These are phyloP conservation scores for Chalciporus sphaerocephalus DNA, from an alignment of 768 basidiomycete species.

Conservation along the genomic window DNA sequence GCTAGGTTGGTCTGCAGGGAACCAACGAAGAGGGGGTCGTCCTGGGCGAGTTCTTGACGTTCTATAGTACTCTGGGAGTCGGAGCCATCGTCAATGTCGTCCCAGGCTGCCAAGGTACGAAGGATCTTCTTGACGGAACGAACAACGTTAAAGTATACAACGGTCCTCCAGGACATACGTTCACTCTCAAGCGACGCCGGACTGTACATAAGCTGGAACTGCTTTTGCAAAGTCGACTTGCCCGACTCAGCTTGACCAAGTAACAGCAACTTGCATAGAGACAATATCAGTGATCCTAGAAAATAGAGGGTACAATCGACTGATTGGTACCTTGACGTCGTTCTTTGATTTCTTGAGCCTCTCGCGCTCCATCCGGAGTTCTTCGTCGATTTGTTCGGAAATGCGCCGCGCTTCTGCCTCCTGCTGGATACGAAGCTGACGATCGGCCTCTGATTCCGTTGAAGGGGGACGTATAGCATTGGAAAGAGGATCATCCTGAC, in stretches of 20 bases:
- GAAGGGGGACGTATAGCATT: constrained; percentile 60
- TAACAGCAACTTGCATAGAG: constrained; percentile 51
- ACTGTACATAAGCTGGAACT: constrained; percentile 78
- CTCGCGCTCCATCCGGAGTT: constrained; percentile 67
- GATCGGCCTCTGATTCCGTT: constrained; percentile 63
- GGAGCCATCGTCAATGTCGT: constrained; percentile 54
- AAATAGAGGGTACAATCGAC: not conserved
- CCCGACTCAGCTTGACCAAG: constrained; percentile 78
- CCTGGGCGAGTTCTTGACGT: constrained; percentile 29
- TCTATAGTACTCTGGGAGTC: constrained; percentile 32
- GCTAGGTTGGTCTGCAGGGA: constrained; percentile 10
- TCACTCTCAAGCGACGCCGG: constrained; percentile 66
- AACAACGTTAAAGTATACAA: constrained; percentile 75
- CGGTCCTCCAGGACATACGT: constrained; percentile 65
- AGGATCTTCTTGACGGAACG: constrained; percentile 68
- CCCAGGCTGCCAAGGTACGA: constrained; percentile 56
- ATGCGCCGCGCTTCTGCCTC: constrained; percentile 74
- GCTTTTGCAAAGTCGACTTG: constrained; percentile 74
- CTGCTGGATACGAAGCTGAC: constrained; percentile 51
- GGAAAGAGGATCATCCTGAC: constrained; percentile 73
- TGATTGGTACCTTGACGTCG: constrained; percentile 62
- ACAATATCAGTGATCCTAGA: constrained; percentile 20
- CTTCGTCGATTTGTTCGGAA: constrained; percentile 80
- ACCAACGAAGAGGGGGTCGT: constrained; percentile 19
- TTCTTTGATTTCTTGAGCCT: constrained; percentile 58